Percentiles rank a stretch among this genome's conserved stretches.
These are phyloP conservation scores for Naumovozyma baii DNA, from an alignment of 805 yeast species.

Conservation along the genomic window DNA sequence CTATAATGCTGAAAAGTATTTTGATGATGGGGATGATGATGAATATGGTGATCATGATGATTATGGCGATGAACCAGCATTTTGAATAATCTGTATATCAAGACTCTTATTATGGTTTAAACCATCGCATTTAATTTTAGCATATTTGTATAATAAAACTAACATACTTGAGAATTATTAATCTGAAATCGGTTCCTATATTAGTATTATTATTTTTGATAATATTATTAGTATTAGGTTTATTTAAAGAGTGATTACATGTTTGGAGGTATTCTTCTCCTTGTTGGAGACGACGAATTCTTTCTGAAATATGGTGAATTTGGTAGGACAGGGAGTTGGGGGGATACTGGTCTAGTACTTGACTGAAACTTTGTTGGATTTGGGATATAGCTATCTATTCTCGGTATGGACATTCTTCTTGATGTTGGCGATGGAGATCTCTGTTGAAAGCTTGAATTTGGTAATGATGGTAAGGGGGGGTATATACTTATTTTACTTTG, in stretches of 20 bases:
- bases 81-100: conserved; percentile 25
- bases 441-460: conserved; percentile 2
- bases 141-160: neutral
- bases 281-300: conserved; percentile 11
- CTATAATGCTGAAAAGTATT: conserved; percentile 53
- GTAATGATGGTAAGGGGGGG: conserved; percentile 23
- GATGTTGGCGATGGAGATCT: conserved; percentile 2
- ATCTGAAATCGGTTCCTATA: too few relatives aligned
- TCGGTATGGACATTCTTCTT: neutral
- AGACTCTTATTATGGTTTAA: too few relatives aligned
- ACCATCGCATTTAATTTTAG: neutral
- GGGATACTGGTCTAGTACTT: conserved; percentile 3
- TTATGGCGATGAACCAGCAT: conserved; percentile 49
- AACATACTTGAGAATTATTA: neutral
- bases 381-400: neutral
- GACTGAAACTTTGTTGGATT: neutral
- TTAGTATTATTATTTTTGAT: too few relatives aligned
- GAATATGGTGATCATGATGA: conserved; percentile 41
- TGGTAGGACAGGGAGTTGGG: conserved; percentile 14
- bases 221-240: too few relatives aligned
- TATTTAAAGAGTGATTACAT: neutral
- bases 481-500: conserved; percentile 7
- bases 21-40: conserved; percentile 50
- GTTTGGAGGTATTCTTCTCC: conserved; percentile 20
- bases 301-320: conserved; percentile 2